Evolutionary conservation across 2,329 filamentous ascomycete genomes (phyloP), one percentile per base, ranked within the genome.

Genomic region (Aspergillus udagawae): DNA sequence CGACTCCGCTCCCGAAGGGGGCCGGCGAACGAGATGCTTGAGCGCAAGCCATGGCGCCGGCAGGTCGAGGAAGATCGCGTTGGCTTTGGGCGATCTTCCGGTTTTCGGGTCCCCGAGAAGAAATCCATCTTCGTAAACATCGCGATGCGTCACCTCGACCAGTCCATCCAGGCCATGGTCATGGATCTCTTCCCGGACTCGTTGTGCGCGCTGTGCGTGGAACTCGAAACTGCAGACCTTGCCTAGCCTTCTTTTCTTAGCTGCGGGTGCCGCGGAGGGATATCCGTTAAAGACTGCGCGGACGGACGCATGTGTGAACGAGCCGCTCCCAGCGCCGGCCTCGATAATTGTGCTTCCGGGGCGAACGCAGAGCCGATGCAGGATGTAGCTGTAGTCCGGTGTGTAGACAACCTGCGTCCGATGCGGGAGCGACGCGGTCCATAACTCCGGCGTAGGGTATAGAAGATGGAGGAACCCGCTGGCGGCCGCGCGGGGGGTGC

Each of bases 321-420:
- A 80, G 27, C 79, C 79, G 60, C 79, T 81, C 0, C 79, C 79
- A 9, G 79, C 77, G n/a, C 79, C 79, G 2, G 79, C 79, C 65
- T 82, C 79, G 49, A 82, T 80, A 27, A 82, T 63, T 8, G 73
- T 74, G 25, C 70, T 71, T 10, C 79, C 79, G 0, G 79, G 77
- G 23, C 77, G 70, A 27, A 71, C 79, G 53, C 78, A 73, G 52
- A 81, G 70, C 32, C 78, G 70, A 61, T 81, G 78, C 54, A 82
- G 69, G 41, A 82, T 76, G 59, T 80, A 82, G 67, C 79, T 81
- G 70, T 81, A 81, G 63, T 82, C 79, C 3, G 79, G 79, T 23
- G 79, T 80, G 60, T 82, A 82, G 60, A 82, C 79, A 38, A 82
- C 79, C 64, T 82, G 79, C 8, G 79, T 82, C 32, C 79, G 73